Evolutionary conservation across 2,329 filamentous ascomycete genomes (phyloP).

Genomic region (Colletotrichum aenigma): DNA sequence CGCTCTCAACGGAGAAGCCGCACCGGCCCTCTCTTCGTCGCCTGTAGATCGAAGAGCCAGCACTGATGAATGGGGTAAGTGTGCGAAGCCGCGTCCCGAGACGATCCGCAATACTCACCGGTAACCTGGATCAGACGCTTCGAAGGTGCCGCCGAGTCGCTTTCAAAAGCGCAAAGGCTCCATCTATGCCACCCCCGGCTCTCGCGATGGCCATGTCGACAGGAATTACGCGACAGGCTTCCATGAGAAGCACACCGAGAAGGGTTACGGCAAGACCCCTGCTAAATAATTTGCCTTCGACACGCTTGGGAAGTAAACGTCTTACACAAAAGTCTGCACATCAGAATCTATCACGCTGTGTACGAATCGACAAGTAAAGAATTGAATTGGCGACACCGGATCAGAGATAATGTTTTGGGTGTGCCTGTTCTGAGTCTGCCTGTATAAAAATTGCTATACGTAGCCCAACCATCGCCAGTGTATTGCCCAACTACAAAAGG

Average conservation of each 20-base stretch:
- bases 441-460: constrained; percentile 7
- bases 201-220: constrained; percentile 68
- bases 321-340: neutral
- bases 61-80: constrained; percentile 53
- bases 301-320: neutral
- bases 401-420: neutral
- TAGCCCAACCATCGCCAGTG: neutral
- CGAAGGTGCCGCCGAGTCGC: constrained; percentile 69
- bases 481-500: neutral
- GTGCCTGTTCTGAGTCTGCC: neutral
- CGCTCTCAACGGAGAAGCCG: neutral
- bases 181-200: constrained; percentile 69
- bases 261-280: constrained; percentile 43
- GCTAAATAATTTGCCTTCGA: neutral
- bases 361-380: neutral
- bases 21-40: constrained; percentile 16
- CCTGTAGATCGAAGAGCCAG: constrained; percentile 39
- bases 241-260: constrained; percentile 63
- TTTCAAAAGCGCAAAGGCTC: constrained; percentile 75
- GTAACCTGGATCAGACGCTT: constrained; percentile 53
- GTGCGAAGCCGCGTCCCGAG: neutral
- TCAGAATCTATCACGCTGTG: neutral
- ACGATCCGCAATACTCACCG: neutral
- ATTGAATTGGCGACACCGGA: neutral
- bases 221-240: constrained; percentile 64